Evolutionary conservation across 1,284 basidiomycete genomes (phyloP), one percentile per base, ranked within the genome.

Genomic region (Thecaphora frezii): DNA sequence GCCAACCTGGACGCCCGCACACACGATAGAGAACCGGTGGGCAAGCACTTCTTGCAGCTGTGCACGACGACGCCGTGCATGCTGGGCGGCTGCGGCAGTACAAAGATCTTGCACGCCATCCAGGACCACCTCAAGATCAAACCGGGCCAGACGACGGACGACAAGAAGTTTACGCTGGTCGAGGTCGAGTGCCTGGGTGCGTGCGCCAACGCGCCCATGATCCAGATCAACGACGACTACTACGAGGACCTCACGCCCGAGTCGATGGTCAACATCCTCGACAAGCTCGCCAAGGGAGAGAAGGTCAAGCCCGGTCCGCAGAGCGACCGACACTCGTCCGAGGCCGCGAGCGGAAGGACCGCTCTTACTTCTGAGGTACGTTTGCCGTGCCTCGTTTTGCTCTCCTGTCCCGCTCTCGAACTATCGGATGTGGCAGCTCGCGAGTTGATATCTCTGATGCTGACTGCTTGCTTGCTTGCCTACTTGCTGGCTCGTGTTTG

Each of bases 31-130:
- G 93, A 96, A 81, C 96, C 94, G 8, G 92, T 97, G 57, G 94
- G 93, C 50, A 83, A 90, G 76, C 85, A 96, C 81, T 97, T 98
- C 77, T 86, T 99, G 28, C 94, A 98, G 82, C 89, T 98, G 54
- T 99, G 96, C 85, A 98, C 96, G 38, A 98, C 94, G 37, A 98
- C 96, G 12, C 94, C 94, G 19, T 98, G 96, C 83, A 93, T 94
- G 89, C 85, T 99, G 44, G 88, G 90, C 49, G 94, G 94, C 46
- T 84, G 83, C 68, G 84, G 84, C 37, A 92, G 91, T 26, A 90
- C 88, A 67, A 88, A 89, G 53, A 93, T 97, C 71, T 85, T 97
- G 46, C 83, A 93, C 70, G 88, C 93, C 30, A 89, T 92, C 57
- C 87, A 90, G 80, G 81, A 84, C 49, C 89, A 96, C 77, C 86